Evolutionary conservation across 768 basidiomycete genomes (phyloP).

Genomic region (Boletus sp.): DNA sequence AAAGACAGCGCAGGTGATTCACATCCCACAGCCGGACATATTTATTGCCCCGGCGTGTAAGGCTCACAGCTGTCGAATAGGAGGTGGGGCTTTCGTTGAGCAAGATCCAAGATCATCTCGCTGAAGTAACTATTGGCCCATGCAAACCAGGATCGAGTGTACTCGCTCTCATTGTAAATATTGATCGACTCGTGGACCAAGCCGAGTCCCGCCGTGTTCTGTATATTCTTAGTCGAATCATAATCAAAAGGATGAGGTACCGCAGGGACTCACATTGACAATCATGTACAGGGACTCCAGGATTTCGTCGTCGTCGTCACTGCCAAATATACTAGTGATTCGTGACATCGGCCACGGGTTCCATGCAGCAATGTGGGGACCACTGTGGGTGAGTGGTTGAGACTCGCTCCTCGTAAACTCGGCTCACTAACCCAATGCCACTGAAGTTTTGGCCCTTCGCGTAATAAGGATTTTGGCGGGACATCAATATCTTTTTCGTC

Average conservation of each 20-base stretch:
- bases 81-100: conserved; percentile 65
- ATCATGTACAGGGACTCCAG: conserved; percentile 57
- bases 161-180: conserved; percentile 53
- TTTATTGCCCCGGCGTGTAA: conserved; percentile 51
- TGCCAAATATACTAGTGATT: conserved; percentile 69
- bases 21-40: background rate
- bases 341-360: conserved; percentile 86
- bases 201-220: conserved; percentile 76
- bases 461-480: conserved; percentile 67
- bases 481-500: conserved; percentile 62
- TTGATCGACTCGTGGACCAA: conserved; percentile 73
- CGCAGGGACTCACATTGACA: conserved; percentile 52
- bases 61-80: conserved; percentile 54
- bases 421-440: conserved; percentile 59
- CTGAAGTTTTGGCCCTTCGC: conserved; percentile 59
- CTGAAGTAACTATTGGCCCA: conserved; percentile 85
- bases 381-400: conserved; percentile 37
- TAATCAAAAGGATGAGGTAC: background rate
- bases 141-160: conserved; percentile 76
- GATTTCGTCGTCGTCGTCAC: conserved; percentile 70
- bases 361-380: conserved; percentile 71
- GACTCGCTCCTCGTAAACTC: background rate
- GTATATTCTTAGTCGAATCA: conserved; percentile 1
- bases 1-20: background rate
- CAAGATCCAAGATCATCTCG: conserved; percentile 77